phyloP scores from a whole-genome alignment of 768 basidiomycete genomes.

The Agaricus sinodeliciosus region DNA sequence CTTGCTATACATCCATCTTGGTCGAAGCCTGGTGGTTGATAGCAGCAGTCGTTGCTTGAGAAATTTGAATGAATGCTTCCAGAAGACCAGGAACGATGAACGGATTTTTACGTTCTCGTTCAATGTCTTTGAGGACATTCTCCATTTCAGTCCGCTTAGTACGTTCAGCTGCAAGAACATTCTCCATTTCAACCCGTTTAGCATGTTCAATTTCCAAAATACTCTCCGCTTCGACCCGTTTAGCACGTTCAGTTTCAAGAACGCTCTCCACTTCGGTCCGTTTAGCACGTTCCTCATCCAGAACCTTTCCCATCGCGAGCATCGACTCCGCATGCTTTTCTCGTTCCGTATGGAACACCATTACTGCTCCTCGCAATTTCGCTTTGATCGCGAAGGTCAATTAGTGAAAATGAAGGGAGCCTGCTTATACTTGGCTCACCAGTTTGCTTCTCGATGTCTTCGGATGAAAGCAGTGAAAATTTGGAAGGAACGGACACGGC shows the following conservation, averaged over 20 bases:
- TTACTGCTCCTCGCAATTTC: neutral
- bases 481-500: conserved; percentile 10
- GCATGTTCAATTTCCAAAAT: conserved; percentile 31
- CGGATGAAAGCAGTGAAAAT: neutral
- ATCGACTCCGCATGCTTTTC: too few species aligned
- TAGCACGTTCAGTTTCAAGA: neutral
- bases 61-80: conserved; percentile 45
- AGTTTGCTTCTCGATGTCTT: neutral
- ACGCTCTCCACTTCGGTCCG: neutral
- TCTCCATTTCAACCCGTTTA: conserved; percentile 6
- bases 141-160: conserved; percentile 30
- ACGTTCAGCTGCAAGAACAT: conserved; percentile 2
- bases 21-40: conserved; percentile 8
- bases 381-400: neutral
- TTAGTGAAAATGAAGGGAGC: too few species aligned
- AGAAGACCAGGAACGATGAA: conserved; percentile 54
- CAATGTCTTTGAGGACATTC: conserved; percentile 35
- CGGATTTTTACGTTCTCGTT: conserved; percentile 42
- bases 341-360: too few species aligned
- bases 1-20: neutral
- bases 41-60: conserved; percentile 33
- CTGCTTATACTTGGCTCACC: neutral
- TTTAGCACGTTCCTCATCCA: too few species aligned
- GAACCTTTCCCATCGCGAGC: too few species aligned
- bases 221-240: conserved; percentile 11